Evolutionary conservation across 306 rosid genomes (phyloP).

Genomic region (Rosa persica): DNA sequence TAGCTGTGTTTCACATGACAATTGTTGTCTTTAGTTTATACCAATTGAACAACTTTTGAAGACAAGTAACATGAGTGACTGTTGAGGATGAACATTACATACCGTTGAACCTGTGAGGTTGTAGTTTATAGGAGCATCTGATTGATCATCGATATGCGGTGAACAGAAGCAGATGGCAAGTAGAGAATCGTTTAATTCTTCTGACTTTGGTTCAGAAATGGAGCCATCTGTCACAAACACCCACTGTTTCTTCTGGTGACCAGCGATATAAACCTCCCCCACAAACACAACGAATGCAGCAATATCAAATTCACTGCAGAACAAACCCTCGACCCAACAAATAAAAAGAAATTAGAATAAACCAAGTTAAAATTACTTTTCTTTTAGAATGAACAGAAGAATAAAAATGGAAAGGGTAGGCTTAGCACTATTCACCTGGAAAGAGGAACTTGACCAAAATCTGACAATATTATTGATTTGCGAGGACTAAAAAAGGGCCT

Average conservation of each 20-base stretch:
- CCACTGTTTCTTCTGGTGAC: slow-evolving; percentile 79
- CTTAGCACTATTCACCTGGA: slow-evolving; percentile 51
- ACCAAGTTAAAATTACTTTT: slow-evolving; percentile 25
- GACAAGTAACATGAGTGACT: slow-evolving; percentile 1
- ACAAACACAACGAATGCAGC: slow-evolving; percentile 75
- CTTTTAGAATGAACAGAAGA: slow-evolving; percentile 5
- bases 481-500: slow-evolving; percentile 68
- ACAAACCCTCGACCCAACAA: background rate
- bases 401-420: slow-evolving; percentile 15
- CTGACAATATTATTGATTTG: slow-evolving; percentile 52
- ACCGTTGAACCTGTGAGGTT: slow-evolving; percentile 79
- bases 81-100: slow-evolving; percentile 18
- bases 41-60: background rate
- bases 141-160: slow-evolving; percentile 44
- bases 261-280: slow-evolving; percentile 57
- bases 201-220: slow-evolving; percentile 40
- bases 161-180: slow-evolving; percentile 88
- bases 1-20: background rate
- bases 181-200: slow-evolving; percentile 42
- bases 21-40: background rate
- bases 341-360: background rate
- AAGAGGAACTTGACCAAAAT: slow-evolving; percentile 63
- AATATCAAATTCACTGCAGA: slow-evolving; percentile 70
- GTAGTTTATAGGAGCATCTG: slow-evolving; percentile 55
- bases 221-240: slow-evolving; percentile 83